Evolutionary conservation across 768 basidiomycete genomes (phyloP).

Genomic region (Mycena metata): DNA sequence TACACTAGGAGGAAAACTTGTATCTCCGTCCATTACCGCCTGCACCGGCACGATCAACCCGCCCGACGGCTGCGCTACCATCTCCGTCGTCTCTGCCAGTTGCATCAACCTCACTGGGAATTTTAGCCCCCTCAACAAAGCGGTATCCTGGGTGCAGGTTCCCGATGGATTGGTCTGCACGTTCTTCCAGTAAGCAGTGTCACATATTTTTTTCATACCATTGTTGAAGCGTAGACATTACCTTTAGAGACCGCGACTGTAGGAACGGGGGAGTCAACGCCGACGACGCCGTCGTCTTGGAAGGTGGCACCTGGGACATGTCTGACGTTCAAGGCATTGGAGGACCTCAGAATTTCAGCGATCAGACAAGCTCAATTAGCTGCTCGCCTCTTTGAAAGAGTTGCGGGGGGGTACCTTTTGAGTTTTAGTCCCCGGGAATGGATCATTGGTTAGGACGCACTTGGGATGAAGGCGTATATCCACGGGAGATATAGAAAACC

Average conservation of each 20-base stretch:
- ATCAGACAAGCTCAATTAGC: constrained; percentile 19
- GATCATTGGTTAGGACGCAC: too few species aligned
- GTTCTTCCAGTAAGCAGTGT: constrained; percentile 18
- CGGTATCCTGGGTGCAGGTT: constrained; percentile 1
- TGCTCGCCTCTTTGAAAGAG: constrained; percentile 16
- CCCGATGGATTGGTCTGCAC: constrained; percentile 24
- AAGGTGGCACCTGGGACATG: constrained; percentile 22
- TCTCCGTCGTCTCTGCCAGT: constrained; percentile 20
- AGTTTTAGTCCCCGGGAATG: too few species aligned
- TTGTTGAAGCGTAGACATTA: background rate
- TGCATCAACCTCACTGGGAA: constrained; percentile 23
- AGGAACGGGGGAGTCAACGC: background rate
- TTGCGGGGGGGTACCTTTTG: too few species aligned
- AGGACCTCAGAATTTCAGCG: constrained; percentile 13
- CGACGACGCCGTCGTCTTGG: background rate
- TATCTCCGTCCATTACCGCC: background rate
- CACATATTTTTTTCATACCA: background rate
- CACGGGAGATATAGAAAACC: too few species aligned
- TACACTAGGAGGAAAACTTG: background rate
- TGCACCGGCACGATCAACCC: constrained; percentile 17
- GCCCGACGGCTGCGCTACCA: constrained; percentile 20
- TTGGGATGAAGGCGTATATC: too few species aligned
- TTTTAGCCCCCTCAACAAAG: constrained; percentile 26
- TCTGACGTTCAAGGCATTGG: constrained; percentile 5
- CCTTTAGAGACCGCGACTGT: background rate